A percentile compares a stretch with the other conserved stretches of the same genome.
These are phyloP conservation scores for Aquilaria yunnanensis DNA, from an alignment of 345 rosid species.

Conservation along the genomic window DNA sequence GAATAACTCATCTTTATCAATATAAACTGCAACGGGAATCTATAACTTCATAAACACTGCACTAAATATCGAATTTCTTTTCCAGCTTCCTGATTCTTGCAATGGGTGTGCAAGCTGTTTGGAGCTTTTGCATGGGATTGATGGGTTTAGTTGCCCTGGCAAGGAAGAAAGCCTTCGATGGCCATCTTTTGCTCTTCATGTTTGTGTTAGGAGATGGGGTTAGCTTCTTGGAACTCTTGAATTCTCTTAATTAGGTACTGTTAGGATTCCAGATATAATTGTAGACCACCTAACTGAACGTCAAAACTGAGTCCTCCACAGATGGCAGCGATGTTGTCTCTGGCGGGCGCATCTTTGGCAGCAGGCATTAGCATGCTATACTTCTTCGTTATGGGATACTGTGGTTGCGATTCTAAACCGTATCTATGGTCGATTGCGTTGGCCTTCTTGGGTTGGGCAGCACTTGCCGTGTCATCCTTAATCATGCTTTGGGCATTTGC, in stretches of 20 bases:
- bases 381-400: slow-evolving; percentile 48
- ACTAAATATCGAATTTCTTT: slow-evolving; percentile 6
- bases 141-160: slow-evolving; percentile 54
- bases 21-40: no score
- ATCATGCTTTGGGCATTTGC: slow-evolving; percentile 78
- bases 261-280: background rate
- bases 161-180: slow-evolving; percentile 49
- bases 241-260: background rate
- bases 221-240: slow-evolving; percentile 15
- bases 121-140: slow-evolving; percentile 77
- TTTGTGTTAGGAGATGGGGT: slow-evolving; percentile 94
- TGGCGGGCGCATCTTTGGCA: slow-evolving; percentile 70
- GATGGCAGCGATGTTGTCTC: slow-evolving; percentile 63
- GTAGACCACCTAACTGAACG: background rate
- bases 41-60: no score
- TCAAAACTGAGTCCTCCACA: slow-evolving; percentile 20
- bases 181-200: slow-evolving; percentile 54
- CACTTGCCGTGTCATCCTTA: slow-evolving; percentile 55
- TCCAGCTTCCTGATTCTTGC: slow-evolving; percentile 81
- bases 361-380: slow-evolving; percentile 56
- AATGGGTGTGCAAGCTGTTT: slow-evolving; percentile 79
- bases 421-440: slow-evolving; percentile 63
- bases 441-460: slow-evolving; percentile 71
- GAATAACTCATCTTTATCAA: no score
- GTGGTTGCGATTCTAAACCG: slow-evolving; percentile 51